A percentile compares a stretch with the other conserved stretches of the same genome.
Evolutionary conservation across 2,329 filamentous ascomycete genomes (phyloP).

Genomic region (Alternaria panax): DNA sequence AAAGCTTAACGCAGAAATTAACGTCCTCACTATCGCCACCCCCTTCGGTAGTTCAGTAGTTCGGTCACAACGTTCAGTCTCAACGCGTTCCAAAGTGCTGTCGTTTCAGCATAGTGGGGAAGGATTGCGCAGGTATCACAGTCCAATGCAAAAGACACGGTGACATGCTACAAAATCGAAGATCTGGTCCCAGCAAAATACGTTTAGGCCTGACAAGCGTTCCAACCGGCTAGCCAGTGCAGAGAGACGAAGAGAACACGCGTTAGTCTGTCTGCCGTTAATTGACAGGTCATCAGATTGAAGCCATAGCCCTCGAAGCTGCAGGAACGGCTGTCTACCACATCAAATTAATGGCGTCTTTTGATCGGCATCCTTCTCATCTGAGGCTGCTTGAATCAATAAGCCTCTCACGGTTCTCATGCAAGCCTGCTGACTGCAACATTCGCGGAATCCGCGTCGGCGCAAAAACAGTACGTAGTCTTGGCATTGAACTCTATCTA

Average conservation of each 20-base stretch:
- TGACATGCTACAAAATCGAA: constrained; percentile 14
- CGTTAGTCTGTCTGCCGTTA: constrained; percentile 24
- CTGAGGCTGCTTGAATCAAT: constrained; percentile 6
- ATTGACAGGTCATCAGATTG: constrained; percentile 29
- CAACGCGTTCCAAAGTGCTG: constrained; percentile 11
- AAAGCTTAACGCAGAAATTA: constrained; percentile 26
- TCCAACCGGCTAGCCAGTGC: constrained; percentile 38
- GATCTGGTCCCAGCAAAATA: constrained; percentile 16
- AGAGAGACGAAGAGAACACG: constrained; percentile 36
- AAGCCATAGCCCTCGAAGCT: background rate
- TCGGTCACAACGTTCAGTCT: constrained; percentile 17
- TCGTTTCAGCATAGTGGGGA: constrained; percentile 34
- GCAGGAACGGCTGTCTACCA: background rate
- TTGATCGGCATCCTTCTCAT: background rate
- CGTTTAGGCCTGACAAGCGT: constrained; percentile 19
- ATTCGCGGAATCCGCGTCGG: background rate
- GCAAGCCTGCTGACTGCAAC: background rate
- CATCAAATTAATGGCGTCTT: background rate
- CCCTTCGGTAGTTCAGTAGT: constrained; percentile 23
- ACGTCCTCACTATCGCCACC: constrained; percentile 25
- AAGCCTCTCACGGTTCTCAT: constrained; percentile 8
- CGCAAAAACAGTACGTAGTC: constrained; percentile 2
- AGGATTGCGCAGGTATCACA: constrained; percentile 24
- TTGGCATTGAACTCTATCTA: constrained; percentile 20
- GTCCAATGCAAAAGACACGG: constrained; percentile 12